Conservation (phyloP, 768 basidiomycete genomes). For the Trametes cinnabarina region DNA sequence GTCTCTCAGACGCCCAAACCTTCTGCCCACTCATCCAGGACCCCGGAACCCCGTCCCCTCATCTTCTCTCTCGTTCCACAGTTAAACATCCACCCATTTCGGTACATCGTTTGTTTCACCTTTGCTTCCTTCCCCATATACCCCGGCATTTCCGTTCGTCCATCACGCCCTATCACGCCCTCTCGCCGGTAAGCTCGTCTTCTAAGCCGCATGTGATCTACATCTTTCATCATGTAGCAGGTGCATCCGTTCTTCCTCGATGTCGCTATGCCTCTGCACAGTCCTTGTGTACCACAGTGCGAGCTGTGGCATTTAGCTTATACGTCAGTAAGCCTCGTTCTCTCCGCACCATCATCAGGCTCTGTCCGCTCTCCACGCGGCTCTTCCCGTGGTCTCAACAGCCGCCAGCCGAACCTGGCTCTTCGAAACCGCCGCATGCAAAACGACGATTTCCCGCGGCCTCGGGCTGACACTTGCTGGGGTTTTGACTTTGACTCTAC, state of each 20-base stretch:
- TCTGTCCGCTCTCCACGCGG: no score
- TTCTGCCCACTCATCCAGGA: constrained; percentile 30
- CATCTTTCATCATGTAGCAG: no score
- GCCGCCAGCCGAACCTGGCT: no score
- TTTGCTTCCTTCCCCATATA: neutral
- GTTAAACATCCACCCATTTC: neutral
- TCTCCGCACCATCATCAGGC: no score
- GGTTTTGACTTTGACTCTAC: constrained; percentile 6
- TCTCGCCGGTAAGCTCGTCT: no score
- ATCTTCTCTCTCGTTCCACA: neutral
- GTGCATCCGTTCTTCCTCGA: neutral
- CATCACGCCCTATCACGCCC: no score
- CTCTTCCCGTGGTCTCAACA: no score
- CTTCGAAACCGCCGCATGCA: no score
- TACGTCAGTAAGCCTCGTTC: no score
- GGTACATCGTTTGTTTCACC: neutral
- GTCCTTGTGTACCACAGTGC: neutral
- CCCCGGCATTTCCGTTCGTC: no score
- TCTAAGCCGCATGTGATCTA: neutral
- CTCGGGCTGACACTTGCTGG: neutral
- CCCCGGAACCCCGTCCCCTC: constrained; percentile 17
- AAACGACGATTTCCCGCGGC: no score
- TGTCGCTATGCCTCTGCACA: neutral
- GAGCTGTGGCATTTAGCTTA: neutral
- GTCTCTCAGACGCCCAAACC: constrained; percentile 23